Evolutionary conservation across 805 yeast genomes (phyloP).

Genomic region (Diddensiella transvaalensis): DNA sequence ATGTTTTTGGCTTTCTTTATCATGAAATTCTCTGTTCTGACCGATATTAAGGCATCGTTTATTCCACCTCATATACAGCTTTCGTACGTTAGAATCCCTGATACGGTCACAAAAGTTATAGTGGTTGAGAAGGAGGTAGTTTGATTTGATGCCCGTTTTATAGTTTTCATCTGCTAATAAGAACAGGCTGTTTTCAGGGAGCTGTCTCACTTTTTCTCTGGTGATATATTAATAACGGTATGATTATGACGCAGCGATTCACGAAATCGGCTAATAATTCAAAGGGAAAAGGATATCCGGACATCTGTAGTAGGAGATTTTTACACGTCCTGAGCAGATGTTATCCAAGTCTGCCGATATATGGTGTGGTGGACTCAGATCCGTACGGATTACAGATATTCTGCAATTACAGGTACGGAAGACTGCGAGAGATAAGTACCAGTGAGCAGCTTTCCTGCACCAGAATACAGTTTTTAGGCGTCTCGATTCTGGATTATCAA

Average conservation of each 20-base stretch:
- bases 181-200: constrained; percentile 37
- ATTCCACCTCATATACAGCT: constrained; percentile 36
- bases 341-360: constrained; percentile 38
- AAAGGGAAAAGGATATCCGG: constrained; percentile 65
- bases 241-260: too few species aligned
- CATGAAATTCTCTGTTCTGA: constrained; percentile 24
- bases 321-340: constrained; percentile 31
- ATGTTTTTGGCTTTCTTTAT: too few species aligned
- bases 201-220: constrained; percentile 25
- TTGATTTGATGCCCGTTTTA: constrained; percentile 1
- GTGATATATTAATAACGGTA: constrained; percentile 42
- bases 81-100: constrained; percentile 21
- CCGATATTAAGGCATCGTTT: neutral
- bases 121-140: constrained; percentile 50
- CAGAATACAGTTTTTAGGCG: constrained; percentile 38
- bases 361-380: constrained; percentile 59
- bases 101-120: constrained; percentile 34
- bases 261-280: too few species aligned
- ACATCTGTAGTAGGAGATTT: constrained; percentile 47
- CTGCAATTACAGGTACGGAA: constrained; percentile 34
- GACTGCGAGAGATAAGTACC: constrained; percentile 15
- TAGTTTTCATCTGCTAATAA: constrained; percentile 1
- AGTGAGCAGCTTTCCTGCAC: constrained; percentile 2
- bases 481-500: constrained; percentile 38
- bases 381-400: constrained; percentile 58